Conservation (phyloP, 2,329 filamentous ascomycete species). For the Rosellinia necatrix region DNA sequence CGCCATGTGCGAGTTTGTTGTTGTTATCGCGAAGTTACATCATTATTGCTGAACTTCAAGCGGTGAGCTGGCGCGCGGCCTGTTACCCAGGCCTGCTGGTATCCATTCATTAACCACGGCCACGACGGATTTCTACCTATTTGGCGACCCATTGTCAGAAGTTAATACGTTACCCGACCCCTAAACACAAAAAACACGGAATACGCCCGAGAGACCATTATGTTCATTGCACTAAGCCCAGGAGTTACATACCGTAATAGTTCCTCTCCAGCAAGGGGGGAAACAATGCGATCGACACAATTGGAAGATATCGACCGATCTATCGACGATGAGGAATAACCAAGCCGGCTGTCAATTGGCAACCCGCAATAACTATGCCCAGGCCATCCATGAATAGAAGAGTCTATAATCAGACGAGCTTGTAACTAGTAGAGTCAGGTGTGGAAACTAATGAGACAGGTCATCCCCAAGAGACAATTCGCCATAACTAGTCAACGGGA, state of each 20-base stretch:
- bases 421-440: slow-evolving; percentile 15
- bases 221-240: no score
- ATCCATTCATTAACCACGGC: no score
- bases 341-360: slow-evolving; percentile 2
- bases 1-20: slow-evolving; percentile 19
- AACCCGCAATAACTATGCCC: not conserved
- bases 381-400: not conserved
- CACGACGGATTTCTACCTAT: no score
- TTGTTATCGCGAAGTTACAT: slow-evolving; percentile 31
- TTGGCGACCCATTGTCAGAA: not conserved
- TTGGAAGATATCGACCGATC: slow-evolving; percentile 14
- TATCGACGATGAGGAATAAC: slow-evolving; percentile 1
- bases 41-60: slow-evolving; percentile 27
- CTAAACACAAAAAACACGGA: not conserved
- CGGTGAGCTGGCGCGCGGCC: no score
- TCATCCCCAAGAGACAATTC: slow-evolving; percentile 21
- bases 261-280: no score
- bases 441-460: slow-evolving; percentile 23
- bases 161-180: no score
- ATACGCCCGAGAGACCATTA: no score
- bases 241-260: no score
- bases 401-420: not conserved
- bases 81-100: no score
- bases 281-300: not conserved
- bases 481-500: slow-evolving; percentile 8